A percentile compares a stretch with the other conserved stretches of the same genome.
Evolutionary conservation across 345 rosid species (phyloP).

Genomic region (Streptanthus diversifolius): DNA sequence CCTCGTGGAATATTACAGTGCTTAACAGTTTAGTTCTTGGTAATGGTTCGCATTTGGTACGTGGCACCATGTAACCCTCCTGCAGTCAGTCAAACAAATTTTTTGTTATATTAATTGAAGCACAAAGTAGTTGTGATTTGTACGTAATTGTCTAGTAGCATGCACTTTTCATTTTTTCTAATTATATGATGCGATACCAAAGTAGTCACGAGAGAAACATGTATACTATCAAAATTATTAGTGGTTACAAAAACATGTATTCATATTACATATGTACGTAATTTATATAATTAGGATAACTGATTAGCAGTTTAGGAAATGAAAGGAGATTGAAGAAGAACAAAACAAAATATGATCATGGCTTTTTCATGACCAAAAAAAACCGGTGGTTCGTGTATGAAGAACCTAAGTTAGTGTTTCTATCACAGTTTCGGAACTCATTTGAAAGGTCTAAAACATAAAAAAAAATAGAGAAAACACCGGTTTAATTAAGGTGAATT

Average conservation of each 20-base stretch:
- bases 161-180: conserved; percentile 17
- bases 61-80: conserved; percentile 86
- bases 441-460: not conserved
- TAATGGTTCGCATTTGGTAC: conserved; percentile 60
- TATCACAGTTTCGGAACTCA: not conserved
- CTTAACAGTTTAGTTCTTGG: conserved; percentile 73
- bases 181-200: conserved; percentile 1
- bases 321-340: not conserved
- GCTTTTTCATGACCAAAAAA: not conserved
- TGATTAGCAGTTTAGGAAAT: not conserved
- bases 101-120: conserved; percentile 21
- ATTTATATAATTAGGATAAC: not conserved
- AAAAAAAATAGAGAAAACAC: no score
- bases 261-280: not conserved
- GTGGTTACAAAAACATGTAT: not conserved
- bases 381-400: conserved; percentile 1
- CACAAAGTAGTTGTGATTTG: conserved; percentile 11
- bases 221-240: conserved; percentile 1
- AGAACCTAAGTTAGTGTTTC: conserved; percentile 10
- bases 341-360: not conserved
- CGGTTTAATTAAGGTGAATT: no score
- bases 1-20: conserved; percentile 88
- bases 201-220: conserved; percentile 17
- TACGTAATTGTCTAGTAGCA: conserved; percentile 14
- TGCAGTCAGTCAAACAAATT: conserved; percentile 66